These are phyloP conservation scores for Aspergillus panamensis DNA, from an alignment of 495 filamentous ascomycete species.

Conservation along the genomic window DNA sequence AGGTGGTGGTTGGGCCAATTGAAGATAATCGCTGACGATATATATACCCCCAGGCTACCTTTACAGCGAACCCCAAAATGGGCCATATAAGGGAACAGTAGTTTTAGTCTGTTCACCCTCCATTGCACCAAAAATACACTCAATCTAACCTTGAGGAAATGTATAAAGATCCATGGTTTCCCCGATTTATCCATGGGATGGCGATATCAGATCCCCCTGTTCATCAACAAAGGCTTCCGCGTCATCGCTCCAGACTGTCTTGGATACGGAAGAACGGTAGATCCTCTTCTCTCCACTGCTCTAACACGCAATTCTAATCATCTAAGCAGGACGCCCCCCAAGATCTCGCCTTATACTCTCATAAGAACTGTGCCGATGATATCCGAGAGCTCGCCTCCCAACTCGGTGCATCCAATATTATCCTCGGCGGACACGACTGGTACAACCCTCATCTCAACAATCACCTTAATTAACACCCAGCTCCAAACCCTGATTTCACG, in stretches of 20 bases:
- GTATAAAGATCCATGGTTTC: constrained; percentile 57
- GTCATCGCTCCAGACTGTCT: constrained; percentile 78
- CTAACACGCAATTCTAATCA: not conserved
- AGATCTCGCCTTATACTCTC: constrained; percentile 56
- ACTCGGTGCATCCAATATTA: constrained; percentile 55
- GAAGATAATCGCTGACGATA: constrained; percentile 11
- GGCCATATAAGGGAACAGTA: constrained; percentile 55
- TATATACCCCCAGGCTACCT: constrained; percentile 53
- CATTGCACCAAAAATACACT: not conserved
- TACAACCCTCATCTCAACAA: constrained; percentile 33
- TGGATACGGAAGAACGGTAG: constrained; percentile 73
- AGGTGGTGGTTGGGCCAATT: not conserved
- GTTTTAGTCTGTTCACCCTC: constrained; percentile 50
- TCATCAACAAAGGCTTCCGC: constrained; percentile 63
- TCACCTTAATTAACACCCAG: not conserved
- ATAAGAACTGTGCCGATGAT: constrained; percentile 67
- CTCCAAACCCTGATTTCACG: too few species aligned
- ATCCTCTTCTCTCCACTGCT: constrained; percentile 6
- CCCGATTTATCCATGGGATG: constrained; percentile 70
- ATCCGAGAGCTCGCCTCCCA: constrained; percentile 61
- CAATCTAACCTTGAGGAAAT: constrained; percentile 2
- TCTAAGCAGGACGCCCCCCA: constrained; percentile 53
- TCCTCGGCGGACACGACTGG: constrained; percentile 89
- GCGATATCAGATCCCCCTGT: constrained; percentile 78
- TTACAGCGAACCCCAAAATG: constrained; percentile 54